Conservation (phyloP, 1,139 yeast genomes). For the Pichia sp. region DNA sequence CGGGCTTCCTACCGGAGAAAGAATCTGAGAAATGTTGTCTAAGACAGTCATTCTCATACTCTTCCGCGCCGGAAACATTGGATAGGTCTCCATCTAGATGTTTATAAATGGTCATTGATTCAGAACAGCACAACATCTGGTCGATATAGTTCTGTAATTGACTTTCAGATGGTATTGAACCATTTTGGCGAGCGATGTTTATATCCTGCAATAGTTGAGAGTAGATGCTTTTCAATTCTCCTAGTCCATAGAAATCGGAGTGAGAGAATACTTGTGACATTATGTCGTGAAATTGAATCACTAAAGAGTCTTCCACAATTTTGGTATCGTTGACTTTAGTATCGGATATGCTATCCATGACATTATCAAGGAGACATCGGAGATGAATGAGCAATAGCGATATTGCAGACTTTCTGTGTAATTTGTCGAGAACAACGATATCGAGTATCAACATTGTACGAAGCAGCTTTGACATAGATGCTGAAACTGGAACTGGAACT, state of each 20-base stretch:
- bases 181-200: no score
- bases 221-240: background rate
- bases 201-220: background rate
- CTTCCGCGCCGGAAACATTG: no score
- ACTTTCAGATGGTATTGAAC: no score
- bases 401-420: conserved; percentile 4
- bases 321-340: no score
- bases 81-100: conserved; percentile 15
- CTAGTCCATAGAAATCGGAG: background rate
- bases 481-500: no score
- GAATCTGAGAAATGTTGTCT: no score
- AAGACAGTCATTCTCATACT: no score
- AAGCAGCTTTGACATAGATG: no score
- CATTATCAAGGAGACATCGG: conserved; percentile 1
- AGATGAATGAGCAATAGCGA: conserved; percentile 7
- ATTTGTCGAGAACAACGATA: conserved; percentile 7
- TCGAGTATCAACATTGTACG: conserved; percentile 4
- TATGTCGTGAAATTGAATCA: background rate
- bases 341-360: background rate
- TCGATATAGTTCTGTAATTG: background rate
- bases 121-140: conserved; percentile 8
- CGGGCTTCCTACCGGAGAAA: no score
- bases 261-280: background rate
- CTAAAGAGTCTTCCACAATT: background rate
- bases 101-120: conserved; percentile 15